A percentile compares a stretch with the other conserved stretches of the same genome.
phyloP scores from a whole-genome alignment of 257 asterid species.

The Capsicum rhomboideum region DNA sequence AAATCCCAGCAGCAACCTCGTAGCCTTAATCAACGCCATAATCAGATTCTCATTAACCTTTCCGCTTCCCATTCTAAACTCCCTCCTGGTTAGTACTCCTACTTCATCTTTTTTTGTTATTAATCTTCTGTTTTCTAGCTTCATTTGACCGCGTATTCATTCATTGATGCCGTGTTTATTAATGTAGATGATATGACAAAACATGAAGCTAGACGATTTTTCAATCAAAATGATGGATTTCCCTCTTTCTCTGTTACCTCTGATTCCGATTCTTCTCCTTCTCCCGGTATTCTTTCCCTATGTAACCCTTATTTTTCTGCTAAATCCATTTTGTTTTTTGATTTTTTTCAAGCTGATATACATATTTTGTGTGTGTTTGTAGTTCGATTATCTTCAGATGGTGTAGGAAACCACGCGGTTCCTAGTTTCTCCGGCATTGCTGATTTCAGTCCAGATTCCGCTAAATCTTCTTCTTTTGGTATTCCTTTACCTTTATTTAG shows the following conservation, averaged over 20 bases:
- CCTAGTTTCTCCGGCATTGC: slow-evolving; percentile 18
- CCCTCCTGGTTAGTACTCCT: not conserved
- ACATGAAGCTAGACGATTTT: slow-evolving; percentile 10
- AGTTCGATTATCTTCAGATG: not conserved
- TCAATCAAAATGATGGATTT: slow-evolving; percentile 19
- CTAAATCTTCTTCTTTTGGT: slow-evolving; percentile 9
- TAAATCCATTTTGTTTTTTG: not conserved
- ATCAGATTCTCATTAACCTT: slow-evolving; percentile 36
- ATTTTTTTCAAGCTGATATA: not conserved
- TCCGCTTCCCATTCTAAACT: slow-evolving; percentile 54
- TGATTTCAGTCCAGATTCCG: slow-evolving; percentile 8
- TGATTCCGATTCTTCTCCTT: slow-evolving; percentile 30
- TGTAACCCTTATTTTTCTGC: not conserved
- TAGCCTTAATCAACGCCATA: slow-evolving; percentile 79
- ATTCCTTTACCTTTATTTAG: not conserved
- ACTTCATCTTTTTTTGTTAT: slow-evolving; percentile 4
- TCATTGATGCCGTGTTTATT: not conserved
- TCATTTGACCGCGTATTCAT: not conserved
- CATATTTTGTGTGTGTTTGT: not conserved
- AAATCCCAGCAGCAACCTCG: slow-evolving; percentile 31
- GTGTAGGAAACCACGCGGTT: not conserved
- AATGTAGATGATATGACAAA: slow-evolving; percentile 17
- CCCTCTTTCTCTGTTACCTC: slow-evolving; percentile 29
- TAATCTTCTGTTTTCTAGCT: not conserved
- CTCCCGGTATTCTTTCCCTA: not conserved